phyloP scores from a whole-genome alignment of 768 basidiomycete species.

The Daedaleopsis nitida region DNA sequence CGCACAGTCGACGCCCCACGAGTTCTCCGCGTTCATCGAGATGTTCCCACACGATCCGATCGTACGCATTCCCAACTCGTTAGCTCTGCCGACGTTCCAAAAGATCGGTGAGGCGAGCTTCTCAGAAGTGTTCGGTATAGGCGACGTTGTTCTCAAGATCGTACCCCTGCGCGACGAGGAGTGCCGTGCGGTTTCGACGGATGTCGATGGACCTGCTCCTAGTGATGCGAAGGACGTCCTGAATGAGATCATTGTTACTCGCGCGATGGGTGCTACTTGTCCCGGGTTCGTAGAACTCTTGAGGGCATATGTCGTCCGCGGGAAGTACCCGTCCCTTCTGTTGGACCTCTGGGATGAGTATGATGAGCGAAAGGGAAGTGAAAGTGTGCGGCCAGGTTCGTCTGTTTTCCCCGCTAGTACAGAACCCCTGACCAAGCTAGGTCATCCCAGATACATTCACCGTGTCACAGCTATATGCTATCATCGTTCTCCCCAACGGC shows the following conservation, averaged over 20 bases:
- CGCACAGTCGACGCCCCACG: slow-evolving; percentile 64
- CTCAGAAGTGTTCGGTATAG: slow-evolving; percentile 93
- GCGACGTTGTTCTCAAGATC: slow-evolving; percentile 87
- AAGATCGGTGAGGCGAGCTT: slow-evolving; percentile 98
- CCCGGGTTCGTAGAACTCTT: slow-evolving; percentile 79
- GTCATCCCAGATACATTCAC: slow-evolving; percentile 64
- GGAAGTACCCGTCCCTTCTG: slow-evolving; percentile 78
- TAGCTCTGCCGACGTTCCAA: slow-evolving; percentile 43
- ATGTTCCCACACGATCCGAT: slow-evolving; percentile 77
- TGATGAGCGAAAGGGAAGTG: slow-evolving; percentile 70
- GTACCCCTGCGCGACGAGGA: slow-evolving; percentile 71
- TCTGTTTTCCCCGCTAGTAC: not conserved
- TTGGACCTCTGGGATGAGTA: slow-evolving; percentile 89
- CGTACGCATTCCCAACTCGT: slow-evolving; percentile 37
- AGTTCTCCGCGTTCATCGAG: slow-evolving; percentile 83
- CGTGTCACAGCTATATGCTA: slow-evolving; percentile 79
- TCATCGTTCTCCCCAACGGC: slow-evolving; percentile 89
- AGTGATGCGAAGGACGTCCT: slow-evolving; percentile 76
- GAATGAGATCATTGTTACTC: slow-evolving; percentile 79
- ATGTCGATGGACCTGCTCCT: slow-evolving; percentile 61
- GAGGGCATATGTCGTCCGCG: slow-evolving; percentile 85
- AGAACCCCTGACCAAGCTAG: not conserved
- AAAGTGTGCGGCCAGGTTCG: slow-evolving; percentile 84
- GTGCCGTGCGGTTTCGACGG: slow-evolving; percentile 18
- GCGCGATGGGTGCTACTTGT: slow-evolving; percentile 75